A percentile compares a stretch with the other conserved stretches of the same genome.
Evolutionary conservation across 2,329 filamentous ascomycete species (phyloP).

Genomic region (Dendrostoma leiphaemia): DNA sequence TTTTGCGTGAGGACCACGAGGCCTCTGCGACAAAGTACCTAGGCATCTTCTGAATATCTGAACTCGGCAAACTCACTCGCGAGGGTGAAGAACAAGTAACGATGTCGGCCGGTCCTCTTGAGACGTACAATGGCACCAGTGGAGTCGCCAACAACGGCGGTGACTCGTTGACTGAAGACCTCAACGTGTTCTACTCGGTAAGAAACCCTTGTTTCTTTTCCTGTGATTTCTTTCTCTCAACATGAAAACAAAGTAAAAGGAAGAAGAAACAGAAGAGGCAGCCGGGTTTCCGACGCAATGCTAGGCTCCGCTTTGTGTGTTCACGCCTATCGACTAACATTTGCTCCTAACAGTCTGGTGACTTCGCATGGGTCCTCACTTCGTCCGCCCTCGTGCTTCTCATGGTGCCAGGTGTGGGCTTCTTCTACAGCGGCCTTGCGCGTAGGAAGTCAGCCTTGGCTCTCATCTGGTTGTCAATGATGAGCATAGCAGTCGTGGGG

Average conservation of each 20-base stretch:
- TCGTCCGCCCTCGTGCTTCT: slow-evolving; percentile 78
- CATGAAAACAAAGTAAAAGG: too few relatives aligned
- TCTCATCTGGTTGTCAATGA: slow-evolving; percentile 80
- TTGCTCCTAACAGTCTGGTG: slow-evolving; percentile 60
- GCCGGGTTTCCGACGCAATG: too few relatives aligned
- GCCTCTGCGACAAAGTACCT: neutral
- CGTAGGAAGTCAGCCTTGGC: slow-evolving; percentile 86
- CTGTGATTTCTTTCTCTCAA: too few relatives aligned
- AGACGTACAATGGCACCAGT: slow-evolving; percentile 49
- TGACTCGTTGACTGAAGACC: slow-evolving; percentile 60
- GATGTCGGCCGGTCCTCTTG: slow-evolving; percentile 34
- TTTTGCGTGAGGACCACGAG: neutral
- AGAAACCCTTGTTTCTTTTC: too few relatives aligned
- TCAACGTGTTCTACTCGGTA: slow-evolving; percentile 85
- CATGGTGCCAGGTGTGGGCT: slow-evolving; percentile 91
- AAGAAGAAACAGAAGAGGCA: too few relatives aligned
- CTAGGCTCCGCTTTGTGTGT: too few relatives aligned
- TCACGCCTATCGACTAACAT: too few relatives aligned
- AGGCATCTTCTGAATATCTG: neutral
- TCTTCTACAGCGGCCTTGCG: slow-evolving; percentile 91
- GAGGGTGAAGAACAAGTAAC: neutral
- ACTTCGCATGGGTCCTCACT: slow-evolving; percentile 79
- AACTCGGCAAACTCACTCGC: neutral
- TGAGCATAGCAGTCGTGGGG: slow-evolving; percentile 74
- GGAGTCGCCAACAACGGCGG: slow-evolving; percentile 47